Percentiles rank a stretch among this genome's conserved stretches.
Conservation (phyloP, 2,329 filamentous ascomycete species). For the Xenoacremonium recifei region DNA sequence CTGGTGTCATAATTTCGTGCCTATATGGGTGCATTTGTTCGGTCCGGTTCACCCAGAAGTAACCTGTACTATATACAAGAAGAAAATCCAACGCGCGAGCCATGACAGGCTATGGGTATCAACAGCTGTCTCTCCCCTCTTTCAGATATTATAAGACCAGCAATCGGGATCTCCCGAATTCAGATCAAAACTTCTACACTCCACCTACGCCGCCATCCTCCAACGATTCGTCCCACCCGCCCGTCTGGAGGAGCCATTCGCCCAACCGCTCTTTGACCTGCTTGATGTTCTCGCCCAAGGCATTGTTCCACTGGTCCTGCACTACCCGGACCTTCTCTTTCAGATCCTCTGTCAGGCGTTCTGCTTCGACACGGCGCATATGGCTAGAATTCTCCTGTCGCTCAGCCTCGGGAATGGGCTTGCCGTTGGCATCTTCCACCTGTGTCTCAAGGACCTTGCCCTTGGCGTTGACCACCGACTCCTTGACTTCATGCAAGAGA, state of each 20-base stretch:
- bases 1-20: constrained; percentile 12
- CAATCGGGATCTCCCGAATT: no score
- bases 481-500: constrained; percentile 85
- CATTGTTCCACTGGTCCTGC: constrained; percentile 87
- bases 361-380: constrained; percentile 66
- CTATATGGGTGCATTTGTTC: neutral
- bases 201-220: constrained; percentile 56
- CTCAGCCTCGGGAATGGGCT: constrained; percentile 30
- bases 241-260: constrained; percentile 69
- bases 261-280: constrained; percentile 73
- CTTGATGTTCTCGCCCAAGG: constrained; percentile 74
- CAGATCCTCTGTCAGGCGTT: constrained; percentile 74
- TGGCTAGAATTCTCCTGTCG: constrained; percentile 45
- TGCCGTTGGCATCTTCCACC: constrained; percentile 41
- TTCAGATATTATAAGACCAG: constrained; percentile 1
- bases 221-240: constrained; percentile 84
- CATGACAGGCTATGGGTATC: constrained; percentile 27
- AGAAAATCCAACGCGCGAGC: constrained; percentile 12
- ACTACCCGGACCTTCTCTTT: constrained; percentile 92
- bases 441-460: constrained; percentile 67
- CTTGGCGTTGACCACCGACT: constrained; percentile 69
- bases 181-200: constrained; percentile 25
- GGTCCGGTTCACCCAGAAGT: constrained; percentile 2
- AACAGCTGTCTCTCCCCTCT: constrained; percentile 17
- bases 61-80: constrained; percentile 15